Percentiles rank a stretch among this genome's conserved stretches.
These are phyloP conservation scores for Leccinellum rugosiceps DNA, from an alignment of 768 basidiomycete species.

Conservation along the genomic window DNA sequence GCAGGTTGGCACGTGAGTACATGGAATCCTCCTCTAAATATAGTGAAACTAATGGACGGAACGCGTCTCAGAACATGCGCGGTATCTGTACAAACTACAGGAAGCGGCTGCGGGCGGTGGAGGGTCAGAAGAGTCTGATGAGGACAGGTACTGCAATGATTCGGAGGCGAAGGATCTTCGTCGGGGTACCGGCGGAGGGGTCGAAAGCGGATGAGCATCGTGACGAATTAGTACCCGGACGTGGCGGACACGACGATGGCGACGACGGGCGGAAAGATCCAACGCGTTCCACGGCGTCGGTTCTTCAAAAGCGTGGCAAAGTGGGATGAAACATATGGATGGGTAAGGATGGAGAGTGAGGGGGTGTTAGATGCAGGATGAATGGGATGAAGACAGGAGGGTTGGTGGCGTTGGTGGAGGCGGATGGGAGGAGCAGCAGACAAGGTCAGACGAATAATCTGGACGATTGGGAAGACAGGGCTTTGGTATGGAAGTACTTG, in stretches of 20 bases:
- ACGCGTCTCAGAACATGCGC: slow-evolving; percentile 54
- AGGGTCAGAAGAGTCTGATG: slow-evolving; percentile 45
- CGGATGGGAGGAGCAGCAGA: slow-evolving; percentile 16
- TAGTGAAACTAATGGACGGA: background rate
- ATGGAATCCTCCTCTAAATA: background rate
- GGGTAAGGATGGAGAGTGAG: slow-evolving; percentile 24
- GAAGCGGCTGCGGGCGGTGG: slow-evolving; percentile 37
- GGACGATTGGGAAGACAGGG: slow-evolving; percentile 32
- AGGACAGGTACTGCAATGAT: slow-evolving; percentile 39
- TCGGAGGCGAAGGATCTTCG: slow-evolving; percentile 36
- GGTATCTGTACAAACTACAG: slow-evolving; percentile 61
- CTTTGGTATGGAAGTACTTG: slow-evolving; percentile 17
- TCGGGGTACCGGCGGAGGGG: slow-evolving; percentile 36
- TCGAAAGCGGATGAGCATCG: slow-evolving; percentile 64
- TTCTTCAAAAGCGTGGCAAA: slow-evolving; percentile 55
- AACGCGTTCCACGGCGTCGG: slow-evolving; percentile 38
- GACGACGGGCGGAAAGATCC: too few species aligned
- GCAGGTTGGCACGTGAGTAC: slow-evolving; percentile 67
- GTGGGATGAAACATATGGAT: slow-evolving; percentile 32
- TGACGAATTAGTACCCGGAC: slow-evolving; percentile 59
- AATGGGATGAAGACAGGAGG: slow-evolving; percentile 11
- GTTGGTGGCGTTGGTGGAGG: slow-evolving; percentile 24
- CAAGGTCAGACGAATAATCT: slow-evolving; percentile 8
- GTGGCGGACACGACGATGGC: too few species aligned
- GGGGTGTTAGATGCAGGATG: slow-evolving; percentile 10